Evolutionary conservation across 345 rosid genomes (phyloP).

Genomic region (Luvunga scandens): DNA sequence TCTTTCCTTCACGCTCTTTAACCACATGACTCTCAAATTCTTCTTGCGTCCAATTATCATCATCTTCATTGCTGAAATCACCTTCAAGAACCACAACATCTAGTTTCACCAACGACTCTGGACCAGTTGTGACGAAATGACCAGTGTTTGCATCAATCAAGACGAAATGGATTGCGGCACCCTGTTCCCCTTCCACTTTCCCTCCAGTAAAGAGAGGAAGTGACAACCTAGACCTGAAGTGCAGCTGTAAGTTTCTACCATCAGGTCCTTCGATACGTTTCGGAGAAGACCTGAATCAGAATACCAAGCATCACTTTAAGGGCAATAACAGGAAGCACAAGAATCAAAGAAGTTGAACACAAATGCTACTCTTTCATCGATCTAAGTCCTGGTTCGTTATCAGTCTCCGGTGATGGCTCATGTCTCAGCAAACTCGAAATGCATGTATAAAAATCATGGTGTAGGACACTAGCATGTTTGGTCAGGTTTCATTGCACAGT

Average conservation of each 20-base stretch:
- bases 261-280: constrained; percentile 71
- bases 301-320: not conserved
- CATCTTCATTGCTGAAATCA: constrained; percentile 86
- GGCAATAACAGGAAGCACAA: not conserved
- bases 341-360: not conserved
- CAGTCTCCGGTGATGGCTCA: no score
- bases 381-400: no score
- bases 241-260: constrained; percentile 84
- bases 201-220: constrained; percentile 97
- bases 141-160: constrained; percentile 67
- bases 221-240: constrained; percentile 75
- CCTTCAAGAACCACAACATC: constrained; percentile 95
- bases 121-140: constrained; percentile 65
- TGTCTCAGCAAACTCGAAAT: not conserved
- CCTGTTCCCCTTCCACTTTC: constrained; percentile 96
- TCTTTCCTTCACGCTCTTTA: constrained; percentile 94
- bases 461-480: not conserved
- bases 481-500: not conserved
- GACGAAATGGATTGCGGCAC: constrained; percentile 77
- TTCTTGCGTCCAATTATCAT: constrained; percentile 76
- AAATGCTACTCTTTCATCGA: not conserved
- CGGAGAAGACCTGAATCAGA: constrained; percentile 64
- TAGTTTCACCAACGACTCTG: constrained; percentile 67
- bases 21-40: constrained; percentile 86
- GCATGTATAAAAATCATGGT: not conserved